These are phyloP conservation scores for Teratosphaeria nubilosa DNA, from an alignment of 2,329 filamentous ascomycete genomes.

Conservation along the genomic window DNA sequence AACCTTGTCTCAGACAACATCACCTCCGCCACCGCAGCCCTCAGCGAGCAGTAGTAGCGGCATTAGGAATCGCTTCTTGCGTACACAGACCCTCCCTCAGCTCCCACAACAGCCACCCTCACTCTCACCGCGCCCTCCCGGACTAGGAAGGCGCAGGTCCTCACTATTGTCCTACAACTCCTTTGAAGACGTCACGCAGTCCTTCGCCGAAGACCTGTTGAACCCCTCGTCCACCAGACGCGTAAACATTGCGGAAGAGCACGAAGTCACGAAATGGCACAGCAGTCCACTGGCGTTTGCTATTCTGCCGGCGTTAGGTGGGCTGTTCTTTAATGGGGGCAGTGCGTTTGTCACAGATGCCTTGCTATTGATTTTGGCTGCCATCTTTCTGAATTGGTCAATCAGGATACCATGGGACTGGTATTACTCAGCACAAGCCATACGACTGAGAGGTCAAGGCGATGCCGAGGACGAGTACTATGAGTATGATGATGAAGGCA, in stretches of 20 bases:
- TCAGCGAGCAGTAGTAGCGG: background rate
- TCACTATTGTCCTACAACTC: conserved; percentile 72
- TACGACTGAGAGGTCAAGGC: conserved; percentile 5
- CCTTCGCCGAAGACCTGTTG: conserved; percentile 61
- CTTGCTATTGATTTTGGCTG: conserved; percentile 67
- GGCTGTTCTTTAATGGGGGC: conserved; percentile 75
- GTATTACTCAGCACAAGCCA: conserved; percentile 41
- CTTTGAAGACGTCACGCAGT: conserved; percentile 53
- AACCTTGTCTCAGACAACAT: background rate
- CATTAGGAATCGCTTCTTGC: conserved; percentile 1
- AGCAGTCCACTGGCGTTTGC: conserved; percentile 75
- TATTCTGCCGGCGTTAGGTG: conserved; percentile 74
- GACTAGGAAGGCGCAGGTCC: conserved; percentile 50
- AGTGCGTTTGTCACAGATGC: conserved; percentile 75
- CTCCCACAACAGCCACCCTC: conserved; percentile 4
- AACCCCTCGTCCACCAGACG: conserved; percentile 32
- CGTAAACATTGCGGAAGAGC: conserved; percentile 26
- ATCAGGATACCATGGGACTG: conserved; percentile 75
- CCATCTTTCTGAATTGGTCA: conserved; percentile 85
- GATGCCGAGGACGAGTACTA: background rate
- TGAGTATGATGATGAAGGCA: conserved; percentile 2
- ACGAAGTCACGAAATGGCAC: conserved; percentile 61
- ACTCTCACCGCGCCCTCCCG: conserved; percentile 13
- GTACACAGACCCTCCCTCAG: background rate
- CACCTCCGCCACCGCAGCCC: background rate